phyloP scores from a whole-genome alignment of 1,284 basidiomycete genomes.

The Boletellus deceptivus region DNA sequence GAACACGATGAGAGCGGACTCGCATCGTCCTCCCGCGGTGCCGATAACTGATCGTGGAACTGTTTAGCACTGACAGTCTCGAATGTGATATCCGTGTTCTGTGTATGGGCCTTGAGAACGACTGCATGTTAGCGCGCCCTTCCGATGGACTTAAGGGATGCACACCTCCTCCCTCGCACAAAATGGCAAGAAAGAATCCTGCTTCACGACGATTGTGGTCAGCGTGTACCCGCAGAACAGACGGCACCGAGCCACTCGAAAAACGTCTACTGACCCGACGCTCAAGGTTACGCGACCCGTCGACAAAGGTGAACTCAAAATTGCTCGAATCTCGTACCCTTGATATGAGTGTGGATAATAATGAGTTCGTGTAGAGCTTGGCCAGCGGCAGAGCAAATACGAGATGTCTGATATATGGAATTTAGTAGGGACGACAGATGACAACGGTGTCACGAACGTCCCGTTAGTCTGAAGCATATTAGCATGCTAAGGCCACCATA shows the following conservation, averaged over 20 bases:
- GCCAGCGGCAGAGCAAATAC: slow-evolving; percentile 34
- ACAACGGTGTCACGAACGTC: slow-evolving; percentile 12
- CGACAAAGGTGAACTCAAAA: slow-evolving; percentile 25
- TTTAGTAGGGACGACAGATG: neutral
- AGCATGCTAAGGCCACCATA: neutral
- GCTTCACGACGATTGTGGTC: slow-evolving; percentile 4
- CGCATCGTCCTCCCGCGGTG: neutral
- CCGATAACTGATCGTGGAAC: slow-evolving; percentile 9
- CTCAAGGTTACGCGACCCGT: slow-evolving; percentile 18
- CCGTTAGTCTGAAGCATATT: slow-evolving; percentile 19
- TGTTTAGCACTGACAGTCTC: slow-evolving; percentile 19
- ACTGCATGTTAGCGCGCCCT: neutral
- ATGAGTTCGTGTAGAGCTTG: slow-evolving; percentile 38
- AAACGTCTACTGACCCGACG: slow-evolving; percentile 18
- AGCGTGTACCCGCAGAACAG: neutral
- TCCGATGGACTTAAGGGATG: neutral
- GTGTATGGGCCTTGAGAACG: slow-evolving; percentile 7
- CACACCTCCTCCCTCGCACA: slow-evolving; percentile 14
- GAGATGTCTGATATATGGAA: slow-evolving; percentile 22
- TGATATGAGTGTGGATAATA: slow-evolving; percentile 35
- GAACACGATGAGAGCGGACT: neutral
- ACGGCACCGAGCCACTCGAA: neutral
- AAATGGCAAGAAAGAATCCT: slow-evolving; percentile 16
- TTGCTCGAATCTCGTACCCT: slow-evolving; percentile 21
- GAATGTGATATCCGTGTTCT: slow-evolving; percentile 22